A percentile compares a stretch with the other conserved stretches of the same genome.
Evolutionary conservation across 495 filamentous ascomycete species (phyloP).

Genomic region (Astrothelium subdiscretum): DNA sequence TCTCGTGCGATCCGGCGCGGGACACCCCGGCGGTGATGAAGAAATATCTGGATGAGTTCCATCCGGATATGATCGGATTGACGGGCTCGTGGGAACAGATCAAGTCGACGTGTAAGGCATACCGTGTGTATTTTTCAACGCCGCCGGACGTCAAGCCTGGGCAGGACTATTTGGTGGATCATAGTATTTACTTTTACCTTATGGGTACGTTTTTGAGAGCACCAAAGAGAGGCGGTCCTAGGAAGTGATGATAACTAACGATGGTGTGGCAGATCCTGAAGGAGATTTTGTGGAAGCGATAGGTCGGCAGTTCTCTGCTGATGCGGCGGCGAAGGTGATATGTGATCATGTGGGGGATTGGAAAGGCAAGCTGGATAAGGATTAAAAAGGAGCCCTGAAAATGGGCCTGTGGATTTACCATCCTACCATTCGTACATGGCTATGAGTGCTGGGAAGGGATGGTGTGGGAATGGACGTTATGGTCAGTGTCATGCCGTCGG

Average conservation of each 20-base stretch:
- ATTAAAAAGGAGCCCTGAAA: neutral
- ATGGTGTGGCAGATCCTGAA: constrained; percentile 57
- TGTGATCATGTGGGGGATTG: constrained; percentile 83
- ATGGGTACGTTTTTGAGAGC: too few species aligned
- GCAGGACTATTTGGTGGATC: constrained; percentile 94
- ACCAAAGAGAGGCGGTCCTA: neutral
- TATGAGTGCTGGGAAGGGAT: neutral
- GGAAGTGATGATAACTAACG: neutral
- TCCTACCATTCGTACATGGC: neutral
- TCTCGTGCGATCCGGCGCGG: constrained; percentile 88
- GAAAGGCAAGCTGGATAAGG: constrained; percentile 43
- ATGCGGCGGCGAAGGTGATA: constrained; percentile 75
- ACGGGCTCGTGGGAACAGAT: constrained; percentile 90
- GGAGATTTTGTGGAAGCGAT: constrained; percentile 97
- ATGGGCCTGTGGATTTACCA: neutral
- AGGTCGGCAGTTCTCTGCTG: constrained; percentile 83
- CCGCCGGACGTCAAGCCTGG: constrained; percentile 76
- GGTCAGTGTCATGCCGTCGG: too few species aligned
- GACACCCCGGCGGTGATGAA: constrained; percentile 78
- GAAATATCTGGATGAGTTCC: constrained; percentile 83
- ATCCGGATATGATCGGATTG: constrained; percentile 73
- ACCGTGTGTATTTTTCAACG: constrained; percentile 94
- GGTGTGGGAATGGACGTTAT: neutral
- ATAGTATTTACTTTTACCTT: constrained; percentile 98
- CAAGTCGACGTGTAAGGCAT: constrained; percentile 83